These are phyloP conservation scores for Millerozyma acaciae DNA, from an alignment of 805 yeast species.

Conservation along the genomic window DNA sequence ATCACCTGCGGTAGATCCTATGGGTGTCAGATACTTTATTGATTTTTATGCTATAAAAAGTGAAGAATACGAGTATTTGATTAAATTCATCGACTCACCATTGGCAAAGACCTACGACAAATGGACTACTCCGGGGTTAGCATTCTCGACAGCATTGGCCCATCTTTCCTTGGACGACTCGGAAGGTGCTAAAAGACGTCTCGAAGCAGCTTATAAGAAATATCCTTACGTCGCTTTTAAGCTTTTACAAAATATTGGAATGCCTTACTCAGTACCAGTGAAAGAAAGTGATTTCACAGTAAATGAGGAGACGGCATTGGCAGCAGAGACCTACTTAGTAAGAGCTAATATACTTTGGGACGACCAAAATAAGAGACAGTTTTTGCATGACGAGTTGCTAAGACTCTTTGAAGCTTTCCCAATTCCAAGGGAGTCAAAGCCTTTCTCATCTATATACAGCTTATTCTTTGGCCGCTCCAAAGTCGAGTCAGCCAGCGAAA, in stretches of 20 bases:
- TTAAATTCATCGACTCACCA: slow-evolving; percentile 54
- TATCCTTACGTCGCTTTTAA: slow-evolving; percentile 58
- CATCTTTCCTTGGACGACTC: slow-evolving; percentile 40
- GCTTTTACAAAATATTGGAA: slow-evolving; percentile 48
- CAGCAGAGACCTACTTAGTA: slow-evolving; percentile 55
- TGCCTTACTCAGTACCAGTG: slow-evolving; percentile 14
- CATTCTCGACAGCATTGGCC: slow-evolving; percentile 66
- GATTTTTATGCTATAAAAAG: slow-evolving; percentile 72
- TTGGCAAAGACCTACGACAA: slow-evolving; percentile 52
- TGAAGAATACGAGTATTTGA: slow-evolving; percentile 59
- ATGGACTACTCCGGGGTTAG: slow-evolving; percentile 73
- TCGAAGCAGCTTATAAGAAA: slow-evolving; percentile 47
- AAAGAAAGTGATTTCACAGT: slow-evolving; percentile 19
- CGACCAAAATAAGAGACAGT: slow-evolving; percentile 41
- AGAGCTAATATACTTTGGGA: slow-evolving; percentile 57
- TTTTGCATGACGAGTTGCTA: slow-evolving; percentile 43
- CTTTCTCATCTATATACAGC: slow-evolving; percentile 10
- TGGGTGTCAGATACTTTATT: slow-evolving; percentile 78
- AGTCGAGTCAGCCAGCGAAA: slow-evolving; percentile 13
- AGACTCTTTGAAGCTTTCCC: slow-evolving; percentile 15
- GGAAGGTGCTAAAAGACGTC: slow-evolving; percentile 44
- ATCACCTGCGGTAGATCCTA: slow-evolving; percentile 76
- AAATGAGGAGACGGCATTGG: slow-evolving; percentile 34
- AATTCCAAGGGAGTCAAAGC: slow-evolving; percentile 1
- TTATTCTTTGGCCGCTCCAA: slow-evolving; percentile 9